A percentile compares a stretch with the other conserved stretches of the same genome.
These are phyloP conservation scores for Agaricus subrufescens DNA, from an alignment of 768 basidiomycete genomes.

Conservation along the genomic window DNA sequence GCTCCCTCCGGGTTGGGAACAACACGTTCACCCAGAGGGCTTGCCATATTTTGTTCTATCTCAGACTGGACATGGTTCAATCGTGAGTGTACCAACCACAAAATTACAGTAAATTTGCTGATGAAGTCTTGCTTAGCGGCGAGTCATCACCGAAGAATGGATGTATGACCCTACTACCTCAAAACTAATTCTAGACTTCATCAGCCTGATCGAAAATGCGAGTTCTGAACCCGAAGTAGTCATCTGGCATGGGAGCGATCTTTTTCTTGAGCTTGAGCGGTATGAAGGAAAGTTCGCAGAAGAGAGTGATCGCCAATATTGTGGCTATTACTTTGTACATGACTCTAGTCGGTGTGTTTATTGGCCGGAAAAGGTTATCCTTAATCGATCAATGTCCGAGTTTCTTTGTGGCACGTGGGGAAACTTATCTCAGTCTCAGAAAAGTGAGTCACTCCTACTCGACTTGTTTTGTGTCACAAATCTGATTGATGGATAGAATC, in stretches of 20 bases:
- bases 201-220: not conserved
- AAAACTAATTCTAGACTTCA: not conserved
- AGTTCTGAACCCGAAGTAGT: not conserved
- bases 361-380: slow-evolving; percentile 1
- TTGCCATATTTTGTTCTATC: no score
- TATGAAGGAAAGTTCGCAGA: no score
- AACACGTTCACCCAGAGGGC: no score
- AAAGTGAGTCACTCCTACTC: not conserved
- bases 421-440: not conserved
- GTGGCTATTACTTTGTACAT: slow-evolving; percentile 5
- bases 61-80: no score
- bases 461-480: not conserved
- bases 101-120: no score
- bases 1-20: no score
- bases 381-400: not conserved
- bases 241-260: slow-evolving; percentile 1
- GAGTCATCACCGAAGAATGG: not conserved
- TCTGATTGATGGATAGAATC: not conserved
- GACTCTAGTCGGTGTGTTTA: not conserved
- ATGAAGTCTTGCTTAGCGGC: no score
- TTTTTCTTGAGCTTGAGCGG: not conserved
- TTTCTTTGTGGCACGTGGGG: not conserved
- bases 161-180: not conserved
- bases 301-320: not conserved
- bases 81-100: no score